phyloP scores from a whole-genome alignment of 805 yeast species.

The Lipomyces chichibuensis region DNA sequence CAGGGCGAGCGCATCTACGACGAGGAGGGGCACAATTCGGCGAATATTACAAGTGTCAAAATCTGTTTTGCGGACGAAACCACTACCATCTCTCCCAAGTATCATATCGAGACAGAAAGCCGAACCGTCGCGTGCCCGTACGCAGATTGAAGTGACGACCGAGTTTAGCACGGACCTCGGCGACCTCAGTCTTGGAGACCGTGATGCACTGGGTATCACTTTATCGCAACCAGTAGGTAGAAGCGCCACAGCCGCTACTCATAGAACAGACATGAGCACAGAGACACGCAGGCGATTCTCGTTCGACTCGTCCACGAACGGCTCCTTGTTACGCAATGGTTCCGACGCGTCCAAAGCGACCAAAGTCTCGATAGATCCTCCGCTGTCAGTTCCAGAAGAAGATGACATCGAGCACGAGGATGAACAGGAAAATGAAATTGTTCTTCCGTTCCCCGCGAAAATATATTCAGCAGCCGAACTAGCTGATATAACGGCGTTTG shows the following conservation, averaged over 20 bases:
- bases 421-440: slow-evolving; percentile 10
- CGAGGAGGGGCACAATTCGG: slow-evolving; percentile 11
- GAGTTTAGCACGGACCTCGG: not conserved
- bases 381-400: not conserved
- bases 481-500: slow-evolving; percentile 27
- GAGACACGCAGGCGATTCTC: slow-evolving; percentile 20
- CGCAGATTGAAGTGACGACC: not conserved
- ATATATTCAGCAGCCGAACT: slow-evolving; percentile 21
- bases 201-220: not conserved
- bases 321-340: slow-evolving; percentile 19
- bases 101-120: not conserved
- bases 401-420: not conserved
- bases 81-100: slow-evolving; percentile 17
- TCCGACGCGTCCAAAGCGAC: slow-evolving; percentile 21
- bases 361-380: not conserved
- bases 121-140: not conserved
- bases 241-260: not conserved
- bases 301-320: slow-evolving; percentile 24
- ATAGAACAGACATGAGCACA: not conserved
- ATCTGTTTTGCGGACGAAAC: slow-evolving; percentile 11
- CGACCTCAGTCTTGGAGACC: not conserved
- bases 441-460: slow-evolving; percentile 7
- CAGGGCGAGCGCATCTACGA: not conserved
- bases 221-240: not conserved
- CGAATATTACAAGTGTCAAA: slow-evolving; percentile 16